Evolutionary conservation across 305 asterid genomes (phyloP), one percentile per base, ranked within the genome.

Genomic region (Fraxinus angustifolia): DNA sequence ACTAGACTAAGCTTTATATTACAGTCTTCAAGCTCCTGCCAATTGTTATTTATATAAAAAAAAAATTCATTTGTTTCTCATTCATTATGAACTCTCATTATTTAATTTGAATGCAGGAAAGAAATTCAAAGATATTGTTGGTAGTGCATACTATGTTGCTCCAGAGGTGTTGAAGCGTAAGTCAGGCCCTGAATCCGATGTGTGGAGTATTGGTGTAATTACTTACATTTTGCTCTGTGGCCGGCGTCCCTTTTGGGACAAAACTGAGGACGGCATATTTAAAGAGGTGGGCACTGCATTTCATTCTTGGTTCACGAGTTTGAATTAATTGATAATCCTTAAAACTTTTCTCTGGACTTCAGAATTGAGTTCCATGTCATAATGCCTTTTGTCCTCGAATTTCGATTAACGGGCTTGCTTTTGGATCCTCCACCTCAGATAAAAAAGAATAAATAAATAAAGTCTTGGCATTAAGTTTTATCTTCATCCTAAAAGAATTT

Each of bases 161-260:
- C 97, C 97, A 0, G 97, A 93, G 90, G 96, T 93, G 75, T 84
- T 93, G 87, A 90, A 89, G 83, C 97, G 97, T 48, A 89, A 86
- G 79, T 93, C 97, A 3, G 97, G 97, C 50, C 94, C 97, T 40
- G 96, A 93, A 85, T 93, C 97, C 8, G 97, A 93, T 84, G 97
- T 89, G n/a, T 93, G 97, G 97, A 93, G 97, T 84, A 93, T 93
- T 77, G 97, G 97, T 62, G 97, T 93, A 14, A 93, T 93, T 40
- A 93, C 97, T 23, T 93, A 93, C 85, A 93, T 93, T 85, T 85
- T 93, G 88, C 92, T 93, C 23, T 91, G 97, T 62, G 97, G 99
- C 31, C 89, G 99, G 53, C 92, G 98, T 68, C 99, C 99, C 48
- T 95, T 95, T 87, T 95, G 99, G 99, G 97, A 93, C 87, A 95